A percentile compares a stretch with the other conserved stretches of the same genome.
These are phyloP conservation scores for Colletotrichum karsti DNA, from an alignment of 2,329 filamentous ascomycete species.

Conservation along the genomic window DNA sequence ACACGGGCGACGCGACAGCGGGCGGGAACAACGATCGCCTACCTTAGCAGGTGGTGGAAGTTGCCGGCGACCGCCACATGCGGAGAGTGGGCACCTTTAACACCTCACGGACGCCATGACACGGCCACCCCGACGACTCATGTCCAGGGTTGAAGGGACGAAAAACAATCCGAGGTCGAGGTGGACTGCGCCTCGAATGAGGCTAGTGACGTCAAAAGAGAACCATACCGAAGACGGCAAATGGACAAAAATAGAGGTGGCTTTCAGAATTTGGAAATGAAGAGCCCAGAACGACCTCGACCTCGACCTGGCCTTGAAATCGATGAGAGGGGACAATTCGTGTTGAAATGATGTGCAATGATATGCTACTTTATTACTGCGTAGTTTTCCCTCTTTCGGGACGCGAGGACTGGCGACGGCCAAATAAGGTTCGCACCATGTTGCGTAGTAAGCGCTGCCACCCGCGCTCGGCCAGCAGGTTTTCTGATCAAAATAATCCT, in stretches of 20 bases:
- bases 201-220: slow-evolving; percentile 17
- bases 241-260: slow-evolving; percentile 14
- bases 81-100: slow-evolving; percentile 4
- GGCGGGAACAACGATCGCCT: not conserved
- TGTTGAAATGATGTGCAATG: no score
- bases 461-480: not conserved
- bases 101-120: not conserved
- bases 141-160: not conserved
- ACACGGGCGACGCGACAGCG: slow-evolving; percentile 1
- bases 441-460: not conserved
- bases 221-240: not conserved
- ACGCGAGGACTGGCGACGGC: not conserved
- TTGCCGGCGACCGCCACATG: slow-evolving; percentile 21
- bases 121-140: slow-evolving; percentile 22
- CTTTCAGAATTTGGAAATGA: not conserved
- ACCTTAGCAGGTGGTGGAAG: not conserved
- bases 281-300: not conserved
- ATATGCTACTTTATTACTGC: not conserved
- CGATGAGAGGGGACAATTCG: no score
- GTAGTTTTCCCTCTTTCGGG: not conserved
- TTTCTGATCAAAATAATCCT: slow-evolving; percentile 7
- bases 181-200: not conserved
- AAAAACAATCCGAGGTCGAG: not conserved
- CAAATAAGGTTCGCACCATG: not conserved
- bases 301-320: not conserved